A percentile compares a stretch with the other conserved stretches of the same genome.
These are phyloP conservation scores for Vitis cinerea DNA, from an alignment of 164 flowering plant genomes.

Conservation along the genomic window DNA sequence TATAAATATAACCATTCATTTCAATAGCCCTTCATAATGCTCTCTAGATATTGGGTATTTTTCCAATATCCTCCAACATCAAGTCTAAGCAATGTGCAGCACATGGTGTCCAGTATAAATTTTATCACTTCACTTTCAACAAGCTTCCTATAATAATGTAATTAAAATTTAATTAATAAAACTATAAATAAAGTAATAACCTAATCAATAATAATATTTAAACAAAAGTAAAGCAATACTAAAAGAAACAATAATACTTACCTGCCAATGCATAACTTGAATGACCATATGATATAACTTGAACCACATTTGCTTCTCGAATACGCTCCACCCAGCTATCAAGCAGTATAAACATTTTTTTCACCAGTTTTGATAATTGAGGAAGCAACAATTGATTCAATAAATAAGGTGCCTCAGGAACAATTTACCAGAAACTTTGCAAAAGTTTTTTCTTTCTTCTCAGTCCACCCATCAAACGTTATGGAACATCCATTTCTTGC, in stretches of 20 bases:
- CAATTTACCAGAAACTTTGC: conserved; percentile 9
- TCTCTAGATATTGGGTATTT: background rate
- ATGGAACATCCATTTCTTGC: conserved; percentile 8
- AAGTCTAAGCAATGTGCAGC: conserved; percentile 5
- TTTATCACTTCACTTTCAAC: conserved; percentile 1
- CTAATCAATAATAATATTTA: too few species aligned
- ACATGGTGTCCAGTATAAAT: conserved; percentile 13
- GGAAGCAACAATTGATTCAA: too few species aligned
- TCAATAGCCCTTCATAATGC: background rate
- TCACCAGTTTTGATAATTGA: background rate
- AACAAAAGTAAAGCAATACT: background rate
- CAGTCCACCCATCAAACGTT: conserved; percentile 9
- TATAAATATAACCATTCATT: conserved; percentile 6
- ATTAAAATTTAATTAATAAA: background rate
- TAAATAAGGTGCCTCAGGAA: too few species aligned
- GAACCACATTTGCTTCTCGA: background rate
- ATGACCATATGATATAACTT: conserved; percentile 6
- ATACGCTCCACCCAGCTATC: background rate
- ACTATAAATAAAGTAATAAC: background rate
- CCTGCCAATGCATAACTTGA: background rate
- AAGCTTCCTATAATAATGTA: background rate
- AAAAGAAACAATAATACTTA: background rate
- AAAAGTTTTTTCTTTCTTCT: background rate
- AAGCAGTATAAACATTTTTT: conserved; percentile 1
- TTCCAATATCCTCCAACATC: conserved; percentile 9